These are phyloP conservation scores for Ramularia endophylla DNA, from an alignment of 2,329 filamentous ascomycete genomes.

Conservation along the genomic window DNA sequence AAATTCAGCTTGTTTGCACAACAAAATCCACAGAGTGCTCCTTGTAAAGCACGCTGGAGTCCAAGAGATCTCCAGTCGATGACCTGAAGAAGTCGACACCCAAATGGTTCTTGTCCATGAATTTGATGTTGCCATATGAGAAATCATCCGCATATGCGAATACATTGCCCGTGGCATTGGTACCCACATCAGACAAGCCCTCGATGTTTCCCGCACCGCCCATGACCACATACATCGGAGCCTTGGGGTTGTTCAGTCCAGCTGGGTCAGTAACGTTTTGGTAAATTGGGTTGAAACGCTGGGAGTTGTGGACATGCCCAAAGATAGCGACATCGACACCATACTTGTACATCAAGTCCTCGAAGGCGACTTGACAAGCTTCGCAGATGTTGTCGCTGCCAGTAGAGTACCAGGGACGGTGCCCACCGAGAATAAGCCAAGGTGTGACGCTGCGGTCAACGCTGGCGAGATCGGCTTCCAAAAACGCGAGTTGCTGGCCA, in stretches of 20 bases:
- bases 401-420: conserved; percentile 38
- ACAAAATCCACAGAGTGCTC: conserved; percentile 16
- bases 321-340: conserved; percentile 54
- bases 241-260: conserved; percentile 46
- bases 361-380: conserved; percentile 49
- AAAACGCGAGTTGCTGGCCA: conserved; percentile 49
- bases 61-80: conserved; percentile 33
- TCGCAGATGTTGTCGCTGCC: conserved; percentile 34
- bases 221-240: conserved; percentile 51
- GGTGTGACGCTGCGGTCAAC: conserved; percentile 52
- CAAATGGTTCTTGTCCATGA: conserved; percentile 42
- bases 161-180: conserved; percentile 39
- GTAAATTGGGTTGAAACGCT: conserved; percentile 44
- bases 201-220: conserved; percentile 55
- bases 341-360: conserved; percentile 49
- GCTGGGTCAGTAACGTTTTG: conserved; percentile 34
- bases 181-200: conserved; percentile 41
- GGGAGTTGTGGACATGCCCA: conserved; percentile 54
- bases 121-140: conserved; percentile 45
- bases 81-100: conserved; percentile 48
- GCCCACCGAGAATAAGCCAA: conserved; percentile 45
- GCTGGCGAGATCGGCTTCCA: conserved; percentile 50
- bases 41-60: conserved; percentile 21
- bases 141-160: conserved; percentile 50
- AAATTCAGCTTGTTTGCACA: conserved; percentile 1